A percentile compares a stretch with the other conserved stretches of the same genome.
Conservation (phyloP, 2,329 filamentous ascomycete species). For the Huntiella moniliformis region DNA sequence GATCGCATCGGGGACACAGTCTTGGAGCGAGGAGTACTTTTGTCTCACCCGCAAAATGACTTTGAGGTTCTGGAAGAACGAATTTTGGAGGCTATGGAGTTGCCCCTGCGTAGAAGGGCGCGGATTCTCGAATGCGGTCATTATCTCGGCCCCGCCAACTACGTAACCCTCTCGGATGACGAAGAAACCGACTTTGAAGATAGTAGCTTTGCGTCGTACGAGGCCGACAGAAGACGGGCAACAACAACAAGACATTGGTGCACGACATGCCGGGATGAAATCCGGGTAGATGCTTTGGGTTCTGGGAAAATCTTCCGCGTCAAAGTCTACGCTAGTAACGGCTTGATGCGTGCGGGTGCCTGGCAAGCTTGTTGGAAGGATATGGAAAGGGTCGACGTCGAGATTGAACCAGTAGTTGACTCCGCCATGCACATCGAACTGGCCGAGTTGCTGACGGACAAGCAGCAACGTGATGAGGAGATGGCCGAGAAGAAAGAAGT, state of each 20-base stretch:
- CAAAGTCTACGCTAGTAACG: slow-evolving; percentile 88
- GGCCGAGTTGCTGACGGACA: slow-evolving; percentile 31
- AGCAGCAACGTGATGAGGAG: slow-evolving; percentile 23
- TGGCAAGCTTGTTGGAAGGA: slow-evolving; percentile 92
- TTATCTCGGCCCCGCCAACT: slow-evolving; percentile 45
- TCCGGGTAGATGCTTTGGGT: slow-evolving; percentile 34
- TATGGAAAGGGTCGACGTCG: slow-evolving; percentile 96
- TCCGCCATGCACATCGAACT: slow-evolving; percentile 39
- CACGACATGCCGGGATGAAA: slow-evolving; percentile 34
- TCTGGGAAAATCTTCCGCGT: slow-evolving; percentile 48
- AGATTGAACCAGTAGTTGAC: slow-evolving; percentile 60
- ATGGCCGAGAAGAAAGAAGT: slow-evolving; percentile 19
- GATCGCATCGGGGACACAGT: slow-evolving; percentile 56
- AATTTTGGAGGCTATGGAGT: slow-evolving; percentile 53
- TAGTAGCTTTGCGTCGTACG: slow-evolving; percentile 13
- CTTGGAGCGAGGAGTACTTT: slow-evolving; percentile 51
- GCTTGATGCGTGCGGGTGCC: slow-evolving; percentile 74
- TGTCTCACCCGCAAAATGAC: slow-evolving; percentile 62
- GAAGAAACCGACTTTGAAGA: slow-evolving; percentile 24
- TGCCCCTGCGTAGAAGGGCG: slow-evolving; percentile 44
- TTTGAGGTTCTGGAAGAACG: slow-evolving; percentile 66
- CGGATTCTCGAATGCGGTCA: slow-evolving; percentile 59
- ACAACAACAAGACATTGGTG: slow-evolving; percentile 30
- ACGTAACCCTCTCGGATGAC: slow-evolving; percentile 22
- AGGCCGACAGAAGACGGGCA: slow-evolving; percentile 9